Evolutionary conservation across 768 basidiomycete genomes (phyloP).

Genomic region (Russula lepida): DNA sequence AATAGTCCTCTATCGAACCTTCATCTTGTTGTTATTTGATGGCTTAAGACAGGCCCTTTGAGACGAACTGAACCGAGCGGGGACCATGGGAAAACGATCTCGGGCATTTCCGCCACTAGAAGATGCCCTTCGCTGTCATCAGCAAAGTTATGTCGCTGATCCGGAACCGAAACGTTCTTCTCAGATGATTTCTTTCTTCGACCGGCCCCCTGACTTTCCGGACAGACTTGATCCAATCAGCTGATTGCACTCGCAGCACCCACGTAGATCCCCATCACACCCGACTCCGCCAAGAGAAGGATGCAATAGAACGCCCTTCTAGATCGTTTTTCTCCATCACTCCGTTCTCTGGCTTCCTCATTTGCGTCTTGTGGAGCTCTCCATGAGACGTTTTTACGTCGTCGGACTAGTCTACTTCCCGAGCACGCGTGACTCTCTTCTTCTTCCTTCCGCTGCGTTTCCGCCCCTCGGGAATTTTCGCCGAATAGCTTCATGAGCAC

Average conservation of each 20-base stretch:
- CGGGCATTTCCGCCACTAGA: neutral
- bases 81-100: neutral
- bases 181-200: neutral
- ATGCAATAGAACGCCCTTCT: neutral
- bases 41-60: neutral
- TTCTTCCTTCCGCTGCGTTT: neutral
- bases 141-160: neutral
- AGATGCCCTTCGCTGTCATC: neutral
- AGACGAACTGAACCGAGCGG: neutral
- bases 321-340: neutral
- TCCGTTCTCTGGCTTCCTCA: neutral
- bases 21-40: neutral
- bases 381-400: neutral
- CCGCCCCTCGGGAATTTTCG: neutral
- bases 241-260: neutral
- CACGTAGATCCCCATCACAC: too few species aligned
- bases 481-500: neutral
- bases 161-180: slow-evolving; percentile 5
- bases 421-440: neutral
- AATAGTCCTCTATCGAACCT: neutral
- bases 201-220: neutral
- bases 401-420: neutral
- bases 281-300: neutral
- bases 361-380: neutral
- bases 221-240: slow-evolving; percentile 9